Conservation (phyloP, 2,329 filamentous ascomycete genomes). For the Chalara sp. region DNA sequence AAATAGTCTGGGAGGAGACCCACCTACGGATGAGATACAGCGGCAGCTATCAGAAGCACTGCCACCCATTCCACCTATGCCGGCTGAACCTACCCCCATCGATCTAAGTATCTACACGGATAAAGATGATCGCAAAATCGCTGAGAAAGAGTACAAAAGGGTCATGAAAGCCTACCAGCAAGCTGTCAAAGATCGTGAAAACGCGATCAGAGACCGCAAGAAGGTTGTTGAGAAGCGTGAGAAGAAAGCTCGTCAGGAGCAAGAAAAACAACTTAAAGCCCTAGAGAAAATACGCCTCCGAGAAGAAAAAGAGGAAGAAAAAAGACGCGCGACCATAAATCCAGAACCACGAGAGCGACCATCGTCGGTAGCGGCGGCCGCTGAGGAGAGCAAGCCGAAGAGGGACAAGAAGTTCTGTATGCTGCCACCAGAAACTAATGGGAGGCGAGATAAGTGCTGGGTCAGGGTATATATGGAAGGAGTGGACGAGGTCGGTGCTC, state of each 20-base stretch:
- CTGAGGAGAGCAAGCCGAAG: constrained; percentile 22
- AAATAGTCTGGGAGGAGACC: not conserved
- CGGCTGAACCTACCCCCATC: constrained; percentile 46
- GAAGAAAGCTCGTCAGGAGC: constrained; percentile 34
- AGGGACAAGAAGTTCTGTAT: constrained; percentile 65
- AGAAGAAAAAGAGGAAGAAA: constrained; percentile 26
- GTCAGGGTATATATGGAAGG: constrained; percentile 72
- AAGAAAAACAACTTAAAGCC: constrained; percentile 29
- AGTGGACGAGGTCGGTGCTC: constrained; percentile 79
- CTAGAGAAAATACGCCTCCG: constrained; percentile 26
- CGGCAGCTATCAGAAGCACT: constrained; percentile 20
- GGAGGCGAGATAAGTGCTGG: constrained; percentile 65
- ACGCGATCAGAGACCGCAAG: constrained; percentile 53
- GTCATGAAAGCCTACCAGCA: constrained; percentile 58
- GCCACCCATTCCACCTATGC: constrained; percentile 43
- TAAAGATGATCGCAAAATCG: constrained; percentile 59
- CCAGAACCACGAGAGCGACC: constrained; percentile 20
- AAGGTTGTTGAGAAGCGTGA: constrained; percentile 50
- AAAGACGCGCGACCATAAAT: constrained; percentile 17
- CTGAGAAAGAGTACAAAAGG: constrained; percentile 60
- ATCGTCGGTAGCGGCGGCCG: constrained; percentile 13
- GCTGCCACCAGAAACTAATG: constrained; percentile 50
- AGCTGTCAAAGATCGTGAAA: constrained; percentile 60
- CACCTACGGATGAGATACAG: not conserved
- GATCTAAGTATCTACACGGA: constrained; percentile 54